Base-by-base conservation (phyloP, 1,139 yeast species). In the Saccharomyces hybrid region DNA sequence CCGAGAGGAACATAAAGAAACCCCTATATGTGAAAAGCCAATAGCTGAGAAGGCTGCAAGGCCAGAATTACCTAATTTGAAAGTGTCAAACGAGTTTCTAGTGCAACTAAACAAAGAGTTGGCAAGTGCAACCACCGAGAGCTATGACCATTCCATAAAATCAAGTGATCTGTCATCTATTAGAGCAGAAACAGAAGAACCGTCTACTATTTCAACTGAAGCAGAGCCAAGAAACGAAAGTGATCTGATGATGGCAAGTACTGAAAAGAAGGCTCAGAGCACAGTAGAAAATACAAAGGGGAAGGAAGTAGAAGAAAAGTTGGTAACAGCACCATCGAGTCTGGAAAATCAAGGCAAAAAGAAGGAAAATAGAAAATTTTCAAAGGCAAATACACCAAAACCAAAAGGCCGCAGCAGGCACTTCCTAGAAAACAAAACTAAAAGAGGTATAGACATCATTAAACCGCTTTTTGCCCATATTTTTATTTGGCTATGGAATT, bases 221-320 rank as follows among this genome's bases (percentile, higher is more conserved):
- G 16, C 27, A 21, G 55, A 56, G 29, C 58, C 53, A 4, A 54
- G 48, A 11, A 61, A 51, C n/a, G 53, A 51, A 3, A 56, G 47
- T 8, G 50, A 8, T 51, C 50, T 11, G 54, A 53, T 1, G 57
- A 53, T 1, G 57, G 49, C 1, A 55, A 56, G 8, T 57, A 57
- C 2, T 50, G 26, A 11, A 52, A 49, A 24, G 31, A 29, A 21
- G 48, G n/a, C 2, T 31, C 42, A 26, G n/a, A 14, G 26, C 41
- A 53, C 54, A 61, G 54, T 29, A 71, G 64, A 16, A 11, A 51
- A 56, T 9, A 57, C 50, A 16, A 56, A 56, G 7, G 58, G 50
- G 6, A 26, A 49, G 29, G 42, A 49, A 12, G 41, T 42, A 9
- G 49, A 44, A 9, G 49, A 27, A 28, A 24, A 31, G 16, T 21